phyloP scores from a whole-genome alignment of 208 protist species.

The Leishmania amazonensis region DNA sequence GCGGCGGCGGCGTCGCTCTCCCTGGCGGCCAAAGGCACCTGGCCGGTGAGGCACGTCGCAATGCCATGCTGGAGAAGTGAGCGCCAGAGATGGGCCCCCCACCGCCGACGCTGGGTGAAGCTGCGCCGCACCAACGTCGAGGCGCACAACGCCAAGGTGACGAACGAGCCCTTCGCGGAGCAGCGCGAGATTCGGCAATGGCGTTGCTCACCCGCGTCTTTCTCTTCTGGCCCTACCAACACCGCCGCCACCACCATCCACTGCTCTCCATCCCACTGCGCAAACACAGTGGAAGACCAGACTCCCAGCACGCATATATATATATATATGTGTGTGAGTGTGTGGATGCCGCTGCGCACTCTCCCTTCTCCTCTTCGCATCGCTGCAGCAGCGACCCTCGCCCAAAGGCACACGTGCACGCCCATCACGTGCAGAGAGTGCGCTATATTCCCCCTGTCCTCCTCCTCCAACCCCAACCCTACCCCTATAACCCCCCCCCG shows the following conservation, averaged over 20 bases:
- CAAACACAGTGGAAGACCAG: not conserved
- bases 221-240: too few relatives aligned
- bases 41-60: too few relatives aligned
- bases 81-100: slow-evolving; percentile 77
- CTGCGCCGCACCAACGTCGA: slow-evolving; percentile 57
- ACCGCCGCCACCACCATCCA: not conserved
- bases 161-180: slow-evolving; percentile 57
- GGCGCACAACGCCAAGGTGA: slow-evolving; percentile 52
- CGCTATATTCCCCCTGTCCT: not conserved
- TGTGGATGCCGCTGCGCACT: not conserved
- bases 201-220: not conserved
- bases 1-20: too few relatives aligned
- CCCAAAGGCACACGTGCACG: not conserved
- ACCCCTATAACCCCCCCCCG: not conserved
- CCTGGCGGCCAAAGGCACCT: too few relatives aligned
- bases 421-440: not conserved
- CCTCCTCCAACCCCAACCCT: not conserved
- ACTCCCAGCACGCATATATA: not conserved
- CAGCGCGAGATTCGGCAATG: not conserved
- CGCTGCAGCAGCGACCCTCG: not conserved
- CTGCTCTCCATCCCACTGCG: not conserved
- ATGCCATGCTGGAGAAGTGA: slow-evolving; percentile 60
- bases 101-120: slow-evolving; percentile 65
- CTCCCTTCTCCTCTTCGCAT: not conserved
- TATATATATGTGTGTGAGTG: not conserved